Base-by-base conservation (phyloP, 768 basidiomycete species). In the Sporobolomyces phaffii region DNA sequence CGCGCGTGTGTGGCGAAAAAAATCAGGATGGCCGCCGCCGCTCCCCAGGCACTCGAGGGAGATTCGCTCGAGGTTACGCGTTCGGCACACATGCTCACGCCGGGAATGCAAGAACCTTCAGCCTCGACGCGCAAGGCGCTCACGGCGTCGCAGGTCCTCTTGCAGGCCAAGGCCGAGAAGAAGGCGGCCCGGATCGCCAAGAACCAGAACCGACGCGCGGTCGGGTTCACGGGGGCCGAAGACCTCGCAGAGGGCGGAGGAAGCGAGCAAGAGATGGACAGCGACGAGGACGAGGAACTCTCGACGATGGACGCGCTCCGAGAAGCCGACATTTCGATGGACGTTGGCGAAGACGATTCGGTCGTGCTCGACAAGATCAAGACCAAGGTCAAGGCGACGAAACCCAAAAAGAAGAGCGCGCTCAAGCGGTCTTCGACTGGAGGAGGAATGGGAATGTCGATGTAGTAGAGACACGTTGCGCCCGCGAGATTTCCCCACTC, bases 11-110 rank as follows among this genome's bases (percentile, higher is more conserved):
- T 29, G 44, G 22, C 44, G 41, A 29, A 17, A 73, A n/a, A n/a
- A n/a, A n/a, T n/a, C n/a, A n/a, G 73, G 33, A 75, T 76, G 74
- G 63, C 70, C 44, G 72, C 70, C 36, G 70, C 72, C 22, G 64
- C 64, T 24, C 71, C 74, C 11, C 52, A 54, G 24, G 49, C 51
- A 9, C 67, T 70, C 47, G 53, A 53, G 28, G 64, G 58, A 34
- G 74, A 75, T 51, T 70, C 73, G 14, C 62, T 74, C 52, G 75
- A 75, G 47, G 72, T 75, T 28, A 65, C 73, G 4, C 65, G 72
- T 17, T 67, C 68, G 3, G 28, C 47, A 1, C 75, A 75, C 68
- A 62, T 75, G 41, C 68, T 75, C 31, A 72, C 73, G n/a, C 70
- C 66, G 18, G 62, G 63, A 11, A 54, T 72, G 29, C 60, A 62